Evolutionary conservation across 768 basidiomycete species (phyloP), one percentile per base, ranked within the genome.

Genomic region (Lactarius psammicola): DNA sequence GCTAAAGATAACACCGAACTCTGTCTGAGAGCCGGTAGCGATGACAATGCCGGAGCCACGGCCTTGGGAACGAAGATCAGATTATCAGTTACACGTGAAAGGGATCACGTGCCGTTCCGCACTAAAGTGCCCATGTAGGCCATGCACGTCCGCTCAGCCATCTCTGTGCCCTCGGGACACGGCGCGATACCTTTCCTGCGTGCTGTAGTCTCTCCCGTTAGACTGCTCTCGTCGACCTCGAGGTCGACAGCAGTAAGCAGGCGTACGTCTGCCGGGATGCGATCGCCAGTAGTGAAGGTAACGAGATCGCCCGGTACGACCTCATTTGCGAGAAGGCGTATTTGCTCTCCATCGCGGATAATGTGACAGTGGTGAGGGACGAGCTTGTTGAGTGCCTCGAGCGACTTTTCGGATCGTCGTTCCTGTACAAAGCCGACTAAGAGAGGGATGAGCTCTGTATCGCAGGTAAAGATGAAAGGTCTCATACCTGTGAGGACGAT

Each of bases 51-150:
- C 95, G 44, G 83, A 79, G 0, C 94, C 95, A 60, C 92, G 80
- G 7, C 92, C 90, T 91, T 69, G 9, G 33, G 40, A 56, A 42
- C 8, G 18, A 4, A 31, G 42, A 38, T 11, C 36, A 15, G 3
- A 56, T 28, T 15, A 3, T 61, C n/a, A 17, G 15, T 31, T 30
- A 11, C 4, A 33, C 34, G 60, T 28, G 40, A 44, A 60, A 44
- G n/a, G 17, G 23, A 11, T 3, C 15, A 69, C 78, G 71, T 63
- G 88, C 94, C 95, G 74, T 89, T 95, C 66, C 94, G 81, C 6
- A 98, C 94, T 54, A 98, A 76, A 2, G 95, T 98, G 8, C 95
- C 95, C 96, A 98, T 97, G 73, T 94, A 95, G 7, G 87, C 96
- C 44, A 97, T 87, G 72, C 92, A 95, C 7, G 81, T 84, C 69